phyloP scores from a whole-genome alignment of 2,329 filamentous ascomycete genomes.

The Orbilia quercus region DNA sequence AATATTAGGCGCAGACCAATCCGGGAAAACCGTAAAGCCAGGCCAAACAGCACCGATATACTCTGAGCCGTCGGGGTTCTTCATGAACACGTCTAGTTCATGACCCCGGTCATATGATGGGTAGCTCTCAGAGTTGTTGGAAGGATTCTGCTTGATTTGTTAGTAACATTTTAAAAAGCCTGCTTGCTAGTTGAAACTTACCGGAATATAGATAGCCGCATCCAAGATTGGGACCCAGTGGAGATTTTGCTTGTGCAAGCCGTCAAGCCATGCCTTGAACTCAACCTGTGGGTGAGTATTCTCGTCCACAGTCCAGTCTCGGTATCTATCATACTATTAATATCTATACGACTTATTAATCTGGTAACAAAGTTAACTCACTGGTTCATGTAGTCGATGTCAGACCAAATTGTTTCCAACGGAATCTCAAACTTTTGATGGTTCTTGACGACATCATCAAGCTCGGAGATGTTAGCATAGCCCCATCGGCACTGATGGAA shows the following conservation, averaged over 20 bases:
- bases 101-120: constrained; percentile 72
- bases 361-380: constrained; percentile 1
- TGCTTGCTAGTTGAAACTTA: constrained; percentile 3
- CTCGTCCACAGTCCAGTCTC: constrained; percentile 74
- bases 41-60: constrained; percentile 80
- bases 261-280: constrained; percentile 74
- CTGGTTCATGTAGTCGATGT: constrained; percentile 77
- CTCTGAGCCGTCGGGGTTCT: constrained; percentile 68
- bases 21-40: constrained; percentile 76
- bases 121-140: constrained; percentile 67
- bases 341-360: not conserved
- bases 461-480: constrained; percentile 62
- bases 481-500: constrained; percentile 69
- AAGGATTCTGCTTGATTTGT: constrained; percentile 16
- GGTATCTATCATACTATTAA: constrained; percentile 61
- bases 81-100: constrained; percentile 69
- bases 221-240: constrained; percentile 84
- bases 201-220: constrained; percentile 66
- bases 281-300: constrained; percentile 71
- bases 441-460: constrained; percentile 70
- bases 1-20: constrained; percentile 79
- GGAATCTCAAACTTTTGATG: constrained; percentile 75
- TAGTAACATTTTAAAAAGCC: not conserved
- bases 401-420: constrained; percentile 78
- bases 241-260: constrained; percentile 75